Percentiles rank a stretch among this genome's conserved stretches.
Evolutionary conservation across 495 filamentous ascomycete species (phyloP).

Genomic region (Evernia prunastri): DNA sequence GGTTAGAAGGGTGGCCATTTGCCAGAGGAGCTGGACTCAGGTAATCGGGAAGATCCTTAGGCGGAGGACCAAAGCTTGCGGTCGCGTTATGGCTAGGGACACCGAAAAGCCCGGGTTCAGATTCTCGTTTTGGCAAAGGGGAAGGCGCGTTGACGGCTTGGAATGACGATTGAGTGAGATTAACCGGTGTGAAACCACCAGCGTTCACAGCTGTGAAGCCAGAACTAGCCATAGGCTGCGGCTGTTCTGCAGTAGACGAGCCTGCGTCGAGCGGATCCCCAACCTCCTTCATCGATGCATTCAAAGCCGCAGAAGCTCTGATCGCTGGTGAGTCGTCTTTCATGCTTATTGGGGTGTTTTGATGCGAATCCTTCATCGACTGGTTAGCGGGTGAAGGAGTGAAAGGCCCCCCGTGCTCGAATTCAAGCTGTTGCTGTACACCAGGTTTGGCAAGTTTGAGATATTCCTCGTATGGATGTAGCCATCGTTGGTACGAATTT

Average conservation of each 20-base stretch:
- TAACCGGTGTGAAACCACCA: slow-evolving; percentile 73
- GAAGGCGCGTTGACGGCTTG: slow-evolving; percentile 45
- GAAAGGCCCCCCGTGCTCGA: slow-evolving; percentile 86
- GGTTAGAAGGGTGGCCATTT: slow-evolving; percentile 52
- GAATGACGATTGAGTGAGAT: slow-evolving; percentile 53
- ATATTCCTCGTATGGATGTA: slow-evolving; percentile 95
- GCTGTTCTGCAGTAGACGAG: slow-evolving; percentile 47
- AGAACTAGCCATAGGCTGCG: slow-evolving; percentile 44
- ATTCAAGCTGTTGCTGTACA: slow-evolving; percentile 91
- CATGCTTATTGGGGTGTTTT: slow-evolving; percentile 60
- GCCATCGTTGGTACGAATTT: slow-evolving; percentile 94
- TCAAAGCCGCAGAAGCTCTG: slow-evolving; percentile 59
- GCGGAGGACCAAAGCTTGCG: slow-evolving; percentile 33
- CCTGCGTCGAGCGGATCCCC: slow-evolving; percentile 40
- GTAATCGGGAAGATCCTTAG: slow-evolving; percentile 55
- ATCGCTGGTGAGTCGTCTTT: slow-evolving; percentile 65
- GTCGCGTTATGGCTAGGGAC: slow-evolving; percentile 37
- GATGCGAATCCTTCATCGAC: slow-evolving; percentile 70
- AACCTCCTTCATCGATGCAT: slow-evolving; percentile 54
- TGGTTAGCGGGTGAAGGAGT: slow-evolving; percentile 88
- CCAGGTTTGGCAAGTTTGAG: slow-evolving; percentile 86
- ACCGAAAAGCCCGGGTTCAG: slow-evolving; percentile 41
- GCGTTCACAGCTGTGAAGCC: slow-evolving; percentile 82
- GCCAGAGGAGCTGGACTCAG: slow-evolving; percentile 46
- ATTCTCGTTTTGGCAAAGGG: slow-evolving; percentile 42